phyloP scores from a whole-genome alignment of 169 alveolate species.

The Eimeria praecox region DNA sequence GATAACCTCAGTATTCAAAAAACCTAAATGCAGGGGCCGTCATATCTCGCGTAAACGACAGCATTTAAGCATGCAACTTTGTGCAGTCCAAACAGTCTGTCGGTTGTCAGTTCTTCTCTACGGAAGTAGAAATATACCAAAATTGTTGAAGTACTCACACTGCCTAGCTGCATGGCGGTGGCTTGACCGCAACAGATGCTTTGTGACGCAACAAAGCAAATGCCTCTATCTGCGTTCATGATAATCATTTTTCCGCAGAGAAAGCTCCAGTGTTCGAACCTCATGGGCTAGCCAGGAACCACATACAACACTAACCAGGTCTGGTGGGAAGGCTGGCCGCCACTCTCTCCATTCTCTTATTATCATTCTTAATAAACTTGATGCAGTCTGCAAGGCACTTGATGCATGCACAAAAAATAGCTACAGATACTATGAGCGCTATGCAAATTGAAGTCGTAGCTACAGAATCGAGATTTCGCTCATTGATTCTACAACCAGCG shows the following conservation, averaged over 20 bases:
- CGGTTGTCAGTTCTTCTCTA: not conserved
- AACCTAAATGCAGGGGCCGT: not conserved
- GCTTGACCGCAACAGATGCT: not conserved
- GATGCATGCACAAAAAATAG: not conserved
- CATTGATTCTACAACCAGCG: not conserved
- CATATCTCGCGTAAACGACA: not conserved
- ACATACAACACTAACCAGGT: not conserved
- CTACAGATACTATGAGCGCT: not conserved
- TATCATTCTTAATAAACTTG: not conserved
- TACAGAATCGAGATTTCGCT: not conserved
- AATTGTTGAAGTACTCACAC: not conserved
- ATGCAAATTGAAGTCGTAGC: conserved; percentile 22
- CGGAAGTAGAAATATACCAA: not conserved
- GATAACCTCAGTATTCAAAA: not conserved
- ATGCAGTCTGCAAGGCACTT: conserved; percentile 4
- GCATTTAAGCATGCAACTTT: conserved; percentile 6
- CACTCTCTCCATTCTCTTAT: not conserved
- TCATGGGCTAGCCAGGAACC: not conserved
- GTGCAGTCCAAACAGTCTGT: not conserved
- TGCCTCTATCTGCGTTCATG: not conserved
- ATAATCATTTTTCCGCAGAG: not conserved
- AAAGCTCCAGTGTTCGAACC: not conserved
- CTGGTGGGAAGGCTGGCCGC: not conserved
- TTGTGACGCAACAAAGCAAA: not conserved
- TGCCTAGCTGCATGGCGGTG: not conserved